phyloP scores from a whole-genome alignment of 2,329 filamentous ascomycete genomes.

The Colletotrichum graminicola region DNA sequence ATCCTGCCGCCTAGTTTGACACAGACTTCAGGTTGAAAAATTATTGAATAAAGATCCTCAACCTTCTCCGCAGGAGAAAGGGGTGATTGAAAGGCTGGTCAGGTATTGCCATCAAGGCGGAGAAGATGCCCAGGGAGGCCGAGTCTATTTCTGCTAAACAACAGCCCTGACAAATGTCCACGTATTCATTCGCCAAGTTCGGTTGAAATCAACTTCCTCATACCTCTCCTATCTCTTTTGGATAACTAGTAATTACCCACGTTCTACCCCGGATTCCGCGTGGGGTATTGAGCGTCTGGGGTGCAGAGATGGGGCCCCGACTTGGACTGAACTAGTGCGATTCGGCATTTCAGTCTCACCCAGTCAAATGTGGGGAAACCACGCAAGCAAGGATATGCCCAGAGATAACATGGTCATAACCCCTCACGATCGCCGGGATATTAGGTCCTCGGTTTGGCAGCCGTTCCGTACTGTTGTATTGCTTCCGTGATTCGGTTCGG shows the following conservation, averaged over 20 bases:
- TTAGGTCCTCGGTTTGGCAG: slow-evolving; percentile 21
- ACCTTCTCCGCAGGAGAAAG: neutral
- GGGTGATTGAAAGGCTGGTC: neutral
- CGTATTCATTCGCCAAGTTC: slow-evolving; percentile 9
- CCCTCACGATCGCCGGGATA: slow-evolving; percentile 1
- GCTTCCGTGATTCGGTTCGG: slow-evolving; percentile 23
- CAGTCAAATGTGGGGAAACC: slow-evolving; percentile 25
- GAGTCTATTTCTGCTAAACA: slow-evolving; percentile 24
- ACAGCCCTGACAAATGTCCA: slow-evolving; percentile 16
- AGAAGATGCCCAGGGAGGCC: slow-evolving; percentile 4
- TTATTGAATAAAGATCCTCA: neutral
- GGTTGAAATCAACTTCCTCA: neutral
- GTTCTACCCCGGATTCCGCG: slow-evolving; percentile 6
- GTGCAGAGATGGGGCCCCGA: slow-evolving; percentile 27
- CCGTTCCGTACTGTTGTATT: slow-evolving; percentile 2
- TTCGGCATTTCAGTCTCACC: slow-evolving; percentile 1
- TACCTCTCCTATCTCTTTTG: neutral
- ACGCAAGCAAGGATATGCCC: slow-evolving; percentile 4
- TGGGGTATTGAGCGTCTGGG: slow-evolving; percentile 20
- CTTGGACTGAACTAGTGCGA: slow-evolving; percentile 14
- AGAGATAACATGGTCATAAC: neutral
- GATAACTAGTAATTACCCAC: neutral
- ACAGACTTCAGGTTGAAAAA: neutral
- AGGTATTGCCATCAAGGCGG: neutral
- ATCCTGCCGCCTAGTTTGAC: rapidly evolving